Percentiles rank a stretch among this genome's conserved stretches.
These are phyloP conservation scores for Cajanus cajan DNA, from an alignment of 306 rosid genomes.

Conservation along the genomic window DNA sequence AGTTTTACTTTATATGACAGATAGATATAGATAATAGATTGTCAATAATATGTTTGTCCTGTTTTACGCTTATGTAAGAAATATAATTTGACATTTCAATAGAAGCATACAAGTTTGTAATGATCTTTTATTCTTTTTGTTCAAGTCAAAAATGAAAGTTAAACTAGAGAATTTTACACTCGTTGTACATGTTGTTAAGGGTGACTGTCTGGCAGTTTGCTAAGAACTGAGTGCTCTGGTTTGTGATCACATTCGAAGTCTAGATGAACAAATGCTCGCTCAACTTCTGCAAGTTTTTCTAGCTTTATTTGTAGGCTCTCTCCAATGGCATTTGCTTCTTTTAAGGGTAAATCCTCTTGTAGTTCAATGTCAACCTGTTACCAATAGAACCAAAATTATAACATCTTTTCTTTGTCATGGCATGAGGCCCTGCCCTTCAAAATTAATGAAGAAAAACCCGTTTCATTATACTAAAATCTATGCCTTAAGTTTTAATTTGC, in stretches of 20 bases:
- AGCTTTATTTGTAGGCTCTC: conserved; percentile 63
- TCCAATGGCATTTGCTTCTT: conserved; percentile 74
- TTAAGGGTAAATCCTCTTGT: conserved; percentile 67
- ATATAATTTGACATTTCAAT: no score
- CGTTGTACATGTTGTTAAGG: conserved; percentile 1
- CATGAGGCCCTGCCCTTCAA: not conserved
- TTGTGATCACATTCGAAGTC: conserved; percentile 91
- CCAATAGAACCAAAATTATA: conserved; percentile 6
- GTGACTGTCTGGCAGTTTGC: conserved; percentile 52
- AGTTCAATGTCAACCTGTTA: conserved; percentile 78
- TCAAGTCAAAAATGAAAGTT: not conserved
- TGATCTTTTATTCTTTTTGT: not conserved
- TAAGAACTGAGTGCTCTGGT: conserved; percentile 74
- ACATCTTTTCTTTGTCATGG: not conserved
- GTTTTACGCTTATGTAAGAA: no score
- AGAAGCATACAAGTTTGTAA: no score
- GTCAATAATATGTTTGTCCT: no score
- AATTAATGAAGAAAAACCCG: not conserved
- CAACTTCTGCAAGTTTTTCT: conserved; percentile 72
- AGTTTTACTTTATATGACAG: no score
- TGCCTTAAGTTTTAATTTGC: not conserved
- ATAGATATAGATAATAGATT: no score
- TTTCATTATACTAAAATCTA: not conserved
- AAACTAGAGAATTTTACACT: not conserved
- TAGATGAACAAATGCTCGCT: conserved; percentile 74